Conservation (phyloP, 2,329 filamentous ascomycete genomes). For the Colletotrichum euphorbiae region DNA sequence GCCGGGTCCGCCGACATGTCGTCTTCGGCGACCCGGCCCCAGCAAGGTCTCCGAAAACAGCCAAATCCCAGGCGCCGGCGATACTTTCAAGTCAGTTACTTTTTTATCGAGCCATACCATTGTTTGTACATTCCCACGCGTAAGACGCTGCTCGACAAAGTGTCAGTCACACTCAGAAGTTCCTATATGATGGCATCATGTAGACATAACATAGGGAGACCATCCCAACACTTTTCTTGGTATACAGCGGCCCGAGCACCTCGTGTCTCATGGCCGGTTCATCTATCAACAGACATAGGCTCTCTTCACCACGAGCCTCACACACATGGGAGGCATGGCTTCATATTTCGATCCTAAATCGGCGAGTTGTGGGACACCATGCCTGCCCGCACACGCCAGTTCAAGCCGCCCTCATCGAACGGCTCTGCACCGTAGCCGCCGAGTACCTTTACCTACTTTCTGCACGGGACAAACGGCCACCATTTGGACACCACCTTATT, state of each 20-base stretch:
- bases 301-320: neutral
- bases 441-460: neutral
- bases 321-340: slow-evolving; percentile 17
- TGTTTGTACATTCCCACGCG: too few relatives aligned
- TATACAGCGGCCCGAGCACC: slow-evolving; percentile 24
- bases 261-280: slow-evolving; percentile 21
- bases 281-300: slow-evolving; percentile 18
- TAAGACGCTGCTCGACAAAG: neutral
- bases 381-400: slow-evolving; percentile 10
- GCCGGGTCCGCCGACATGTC: neutral
- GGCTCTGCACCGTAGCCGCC: slow-evolving; percentile 11
- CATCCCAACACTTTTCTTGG: slow-evolving; percentile 1
- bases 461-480: neutral
- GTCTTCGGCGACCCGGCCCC: slow-evolving; percentile 13
- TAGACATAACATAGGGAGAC: neutral
- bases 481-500: slow-evolving; percentile 40
- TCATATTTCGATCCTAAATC: slow-evolving; percentile 10
- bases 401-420: neutral
- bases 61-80: neutral
- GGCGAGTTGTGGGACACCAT: slow-evolving; percentile 8
- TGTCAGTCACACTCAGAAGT: neutral
- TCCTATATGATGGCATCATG: neutral
- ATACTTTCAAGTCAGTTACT: neutral
- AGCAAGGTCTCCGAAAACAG: neutral
- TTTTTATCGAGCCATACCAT: neutral